Evolutionary conservation across 331 rosid genomes (phyloP), one percentile per base, ranked within the genome.

Genomic region (Malus hybrid): DNA sequence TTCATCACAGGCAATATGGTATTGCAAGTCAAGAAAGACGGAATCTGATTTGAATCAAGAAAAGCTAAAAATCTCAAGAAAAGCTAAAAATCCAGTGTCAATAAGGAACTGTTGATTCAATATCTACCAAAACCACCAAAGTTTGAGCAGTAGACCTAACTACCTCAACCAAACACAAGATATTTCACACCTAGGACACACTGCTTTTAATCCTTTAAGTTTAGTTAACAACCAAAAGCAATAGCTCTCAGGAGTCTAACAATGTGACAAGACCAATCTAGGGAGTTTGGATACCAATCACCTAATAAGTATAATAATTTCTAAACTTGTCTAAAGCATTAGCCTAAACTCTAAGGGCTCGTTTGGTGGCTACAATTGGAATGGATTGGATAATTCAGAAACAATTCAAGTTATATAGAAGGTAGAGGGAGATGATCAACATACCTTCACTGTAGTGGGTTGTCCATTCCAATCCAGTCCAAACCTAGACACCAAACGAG

Each of bases 141-240:
- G 87, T 77, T 72, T 79, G 67, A 57, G 31, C 83, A 66, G 80
- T 65, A 83, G 89, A 86, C 85, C 80, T 52, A 84, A 79, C 90
- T 65, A 77, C 89, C 86, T 42, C 88, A 87, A 81, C 92, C 60
- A 67, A 87, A 74, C 67, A 44, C 36, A 61, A 73, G 75, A 63
- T 67, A 80, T 52, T 80, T 59, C 71, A 77, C 66, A 76, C 29
- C 50, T 72, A 9, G 44, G 44, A 39, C 44, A 10, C 48, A 10
- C 48, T 42, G 50, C 50, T 18, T 61, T 61, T 61, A 31, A 63
- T 6, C 54, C 24, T 32, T 33, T 27, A 70, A 29, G 63, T 56
- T 70, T 8, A 57, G 48, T 10, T 42, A 14, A 28, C 50, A 71
- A 55, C 20, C 65, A 55, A 42, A 20, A 13, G 31, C 48, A 20